Evolutionary conservation across 140 eudicot species (phyloP).

Genomic region (Stevia rebaudiana): DNA sequence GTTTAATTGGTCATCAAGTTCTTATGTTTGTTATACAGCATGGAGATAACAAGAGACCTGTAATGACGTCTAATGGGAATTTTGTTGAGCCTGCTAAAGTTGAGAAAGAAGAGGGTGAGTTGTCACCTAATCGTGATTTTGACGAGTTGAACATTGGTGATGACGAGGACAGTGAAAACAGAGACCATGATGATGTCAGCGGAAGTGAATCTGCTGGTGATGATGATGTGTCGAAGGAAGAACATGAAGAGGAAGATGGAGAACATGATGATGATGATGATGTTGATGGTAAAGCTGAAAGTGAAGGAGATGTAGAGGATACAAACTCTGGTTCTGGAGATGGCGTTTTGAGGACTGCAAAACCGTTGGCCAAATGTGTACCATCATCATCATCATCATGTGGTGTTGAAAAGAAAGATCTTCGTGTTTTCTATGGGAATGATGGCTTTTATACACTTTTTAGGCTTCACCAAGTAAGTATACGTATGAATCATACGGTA

Average conservation of each 20-base stretch:
- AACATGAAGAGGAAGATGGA: constrained; percentile 64
- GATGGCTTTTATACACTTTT: constrained; percentile 75
- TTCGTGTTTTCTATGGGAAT: constrained; percentile 72
- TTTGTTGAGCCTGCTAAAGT: constrained; percentile 43
- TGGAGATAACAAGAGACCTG: constrained; percentile 33
- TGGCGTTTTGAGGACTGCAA: constrained; percentile 47
- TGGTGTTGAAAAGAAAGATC: constrained; percentile 40
- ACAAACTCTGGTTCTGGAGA: constrained; percentile 47
- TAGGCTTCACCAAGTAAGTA: constrained; percentile 87
- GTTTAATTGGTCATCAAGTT: no score
- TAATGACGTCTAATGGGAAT: constrained; percentile 35
- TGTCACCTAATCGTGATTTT: constrained; percentile 76
- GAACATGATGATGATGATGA: constrained; percentile 70
- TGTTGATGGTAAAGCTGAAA: constrained; percentile 70
- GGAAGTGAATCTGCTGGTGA: constrained; percentile 65
- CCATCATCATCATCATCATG: constrained; percentile 36
- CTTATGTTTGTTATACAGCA: constrained; percentile 24
- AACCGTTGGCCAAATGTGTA: constrained; percentile 77
- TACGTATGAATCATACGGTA: background rate
- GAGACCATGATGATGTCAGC: constrained; percentile 69
- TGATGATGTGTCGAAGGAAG: constrained; percentile 73
- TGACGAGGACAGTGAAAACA: constrained; percentile 82
- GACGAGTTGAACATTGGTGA: constrained; percentile 68
- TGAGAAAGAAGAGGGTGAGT: constrained; percentile 97
- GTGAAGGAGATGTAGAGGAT: constrained; percentile 80